phyloP scores from a whole-genome alignment of 129 eudicot genomes.

The Erigeron canadensis region DNA sequence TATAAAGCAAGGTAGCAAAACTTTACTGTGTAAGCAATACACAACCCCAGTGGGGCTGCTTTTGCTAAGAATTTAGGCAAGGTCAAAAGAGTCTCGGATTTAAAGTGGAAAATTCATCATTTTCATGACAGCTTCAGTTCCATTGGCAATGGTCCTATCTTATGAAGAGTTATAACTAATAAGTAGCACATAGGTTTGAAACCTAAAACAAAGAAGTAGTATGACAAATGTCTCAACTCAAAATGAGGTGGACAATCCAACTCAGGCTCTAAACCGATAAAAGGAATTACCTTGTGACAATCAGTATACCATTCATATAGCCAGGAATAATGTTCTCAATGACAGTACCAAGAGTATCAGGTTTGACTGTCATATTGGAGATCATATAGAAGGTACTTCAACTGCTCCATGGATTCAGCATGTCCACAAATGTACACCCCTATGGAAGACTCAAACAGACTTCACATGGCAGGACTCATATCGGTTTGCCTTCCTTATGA shows the following conservation, averaged over 20 bases:
- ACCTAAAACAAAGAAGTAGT: neutral
- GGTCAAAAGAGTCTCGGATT: neutral
- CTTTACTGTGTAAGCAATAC: neutral
- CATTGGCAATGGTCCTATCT: neutral
- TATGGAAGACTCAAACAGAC: slow-evolving; percentile 3
- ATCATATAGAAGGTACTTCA: neutral
- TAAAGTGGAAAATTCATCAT: neutral
- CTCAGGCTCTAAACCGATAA: neutral
- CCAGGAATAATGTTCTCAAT: neutral
- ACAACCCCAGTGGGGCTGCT: neutral
- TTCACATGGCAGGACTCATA: slow-evolving; percentile 10
- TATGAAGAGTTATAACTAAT: neutral
- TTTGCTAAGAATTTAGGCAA: neutral
- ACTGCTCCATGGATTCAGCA: neutral
- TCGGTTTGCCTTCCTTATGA: neutral
- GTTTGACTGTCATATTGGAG: slow-evolving; percentile 1
- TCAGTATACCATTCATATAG: slow-evolving; percentile 14
- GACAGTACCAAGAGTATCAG: neutral
- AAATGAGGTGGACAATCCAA: neutral
- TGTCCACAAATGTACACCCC: neutral
- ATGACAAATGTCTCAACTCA: neutral
- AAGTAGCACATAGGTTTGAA: neutral
- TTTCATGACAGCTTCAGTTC: neutral
- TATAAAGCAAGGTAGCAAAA: neutral
- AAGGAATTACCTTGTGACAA: neutral